These are phyloP conservation scores for Gleditsia sinensis DNA, from an alignment of 306 rosid genomes.

Conservation along the genomic window DNA sequence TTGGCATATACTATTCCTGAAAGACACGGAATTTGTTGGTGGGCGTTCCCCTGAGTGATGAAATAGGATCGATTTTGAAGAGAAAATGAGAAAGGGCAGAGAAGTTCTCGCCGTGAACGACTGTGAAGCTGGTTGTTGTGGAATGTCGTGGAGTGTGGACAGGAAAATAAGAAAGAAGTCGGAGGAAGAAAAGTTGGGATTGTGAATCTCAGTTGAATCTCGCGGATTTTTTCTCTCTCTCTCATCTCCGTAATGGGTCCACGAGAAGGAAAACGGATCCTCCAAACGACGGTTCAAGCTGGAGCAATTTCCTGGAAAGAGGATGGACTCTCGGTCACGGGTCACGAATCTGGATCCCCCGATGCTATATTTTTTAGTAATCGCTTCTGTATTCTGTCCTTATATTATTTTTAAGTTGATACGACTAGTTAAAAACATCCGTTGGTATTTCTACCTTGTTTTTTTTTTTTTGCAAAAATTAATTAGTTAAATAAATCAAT, in stretches of 20 bases:
- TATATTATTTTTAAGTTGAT: too few relatives aligned
- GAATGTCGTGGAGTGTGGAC: neutral
- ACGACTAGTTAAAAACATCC: too few relatives aligned
- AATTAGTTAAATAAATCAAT: too few relatives aligned
- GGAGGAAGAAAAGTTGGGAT: conserved; percentile 27
- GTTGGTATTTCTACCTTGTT: too few relatives aligned
- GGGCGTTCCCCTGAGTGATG: neutral
- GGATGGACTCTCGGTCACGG: neutral
- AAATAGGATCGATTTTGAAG: neutral
- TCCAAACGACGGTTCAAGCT: neutral
- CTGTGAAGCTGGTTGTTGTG: neutral
- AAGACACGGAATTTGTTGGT: neutral
- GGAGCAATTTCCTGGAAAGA: neutral
- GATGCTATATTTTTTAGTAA: too few relatives aligned
- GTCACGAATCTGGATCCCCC: neutral
- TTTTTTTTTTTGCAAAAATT: too few relatives aligned
- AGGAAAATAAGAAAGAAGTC: conserved; percentile 31
- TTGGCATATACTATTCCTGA: neutral
- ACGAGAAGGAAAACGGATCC: neutral
- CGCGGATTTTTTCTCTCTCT: neutral
- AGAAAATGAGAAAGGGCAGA: conserved; percentile 9
- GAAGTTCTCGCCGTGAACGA: conserved; percentile 35
- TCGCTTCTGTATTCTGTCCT: too few relatives aligned
- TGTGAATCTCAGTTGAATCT: neutral
- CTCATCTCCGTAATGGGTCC: neutral